These are phyloP conservation scores for Fusarium sp. DNA, from an alignment of 2,329 filamentous ascomycete species.

Conservation along the genomic window DNA sequence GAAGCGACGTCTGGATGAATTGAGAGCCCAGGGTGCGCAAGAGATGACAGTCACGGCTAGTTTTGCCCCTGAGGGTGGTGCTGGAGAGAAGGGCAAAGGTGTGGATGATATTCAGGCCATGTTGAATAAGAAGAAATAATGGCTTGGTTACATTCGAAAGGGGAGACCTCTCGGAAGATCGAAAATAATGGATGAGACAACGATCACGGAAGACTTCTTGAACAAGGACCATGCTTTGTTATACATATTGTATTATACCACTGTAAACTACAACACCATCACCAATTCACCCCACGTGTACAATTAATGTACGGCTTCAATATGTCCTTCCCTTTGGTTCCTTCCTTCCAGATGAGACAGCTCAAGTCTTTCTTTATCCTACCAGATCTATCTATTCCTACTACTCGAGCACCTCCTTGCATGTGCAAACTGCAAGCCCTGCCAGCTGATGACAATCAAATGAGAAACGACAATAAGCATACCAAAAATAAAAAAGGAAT, in stretches of 20 bases:
- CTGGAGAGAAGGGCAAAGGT: conserved; percentile 47
- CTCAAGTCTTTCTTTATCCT: conserved; percentile 45
- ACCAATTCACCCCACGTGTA: conserved; percentile 28
- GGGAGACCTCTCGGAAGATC: not conserved
- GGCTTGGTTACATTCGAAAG: not conserved
- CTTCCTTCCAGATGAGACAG: conserved; percentile 17
- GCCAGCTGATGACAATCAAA: conserved; percentile 27
- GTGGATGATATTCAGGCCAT: conserved; percentile 55
- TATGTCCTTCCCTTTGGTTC: not conserved
- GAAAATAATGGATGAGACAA: conserved; percentile 6
- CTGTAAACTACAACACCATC: conserved; percentile 34
- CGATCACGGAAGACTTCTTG: conserved; percentile 8
- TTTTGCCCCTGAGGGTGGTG: conserved; percentile 52
- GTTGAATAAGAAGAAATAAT: conserved; percentile 52
- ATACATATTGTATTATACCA: conserved; percentile 39
- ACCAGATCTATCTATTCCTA: conserved; percentile 44
- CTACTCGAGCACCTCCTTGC: conserved; percentile 21
- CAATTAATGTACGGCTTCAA: conserved; percentile 21
- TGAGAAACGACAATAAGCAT: conserved; percentile 34
- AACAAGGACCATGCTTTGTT: conserved; percentile 16
- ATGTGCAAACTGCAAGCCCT: conserved; percentile 18
- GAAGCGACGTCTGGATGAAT: conserved; percentile 78
- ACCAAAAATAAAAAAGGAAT: conserved; percentile 37
- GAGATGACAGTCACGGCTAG: conserved; percentile 61
- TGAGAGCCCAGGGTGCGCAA: conserved; percentile 78